A percentile compares a stretch with the other conserved stretches of the same genome.
These are phyloP conservation scores for Lasiosphaeria hispida DNA, from an alignment of 495 filamentous ascomycete genomes.

Conservation along the genomic window DNA sequence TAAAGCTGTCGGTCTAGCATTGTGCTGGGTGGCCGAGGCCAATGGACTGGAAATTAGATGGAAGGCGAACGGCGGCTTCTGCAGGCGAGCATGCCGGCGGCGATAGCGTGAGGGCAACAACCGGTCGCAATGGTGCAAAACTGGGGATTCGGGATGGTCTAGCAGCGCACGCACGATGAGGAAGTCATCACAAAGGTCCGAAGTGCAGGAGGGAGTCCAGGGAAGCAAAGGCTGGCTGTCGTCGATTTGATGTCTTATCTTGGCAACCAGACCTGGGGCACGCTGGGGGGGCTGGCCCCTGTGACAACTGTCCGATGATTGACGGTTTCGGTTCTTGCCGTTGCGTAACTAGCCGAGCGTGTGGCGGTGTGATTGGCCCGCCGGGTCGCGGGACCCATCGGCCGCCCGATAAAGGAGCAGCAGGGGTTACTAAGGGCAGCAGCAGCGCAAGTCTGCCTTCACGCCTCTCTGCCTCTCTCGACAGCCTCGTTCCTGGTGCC, in stretches of 20 bases:
- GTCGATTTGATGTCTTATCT: constrained; percentile 12
- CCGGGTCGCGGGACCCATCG: not conserved
- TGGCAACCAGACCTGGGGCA: not conserved
- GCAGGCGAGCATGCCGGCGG: constrained; percentile 11
- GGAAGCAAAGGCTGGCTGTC: not conserved
- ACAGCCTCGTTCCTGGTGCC: not conserved
- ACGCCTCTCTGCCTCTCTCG: not conserved
- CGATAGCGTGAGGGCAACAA: too few species aligned
- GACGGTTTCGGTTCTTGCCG: constrained; percentile 16
- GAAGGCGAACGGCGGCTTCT: not conserved
- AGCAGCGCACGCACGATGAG: not conserved
- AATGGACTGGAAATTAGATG: not conserved
- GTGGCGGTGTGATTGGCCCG: constrained; percentile 7
- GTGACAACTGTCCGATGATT: constrained; percentile 21
- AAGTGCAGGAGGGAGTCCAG: too few species aligned
- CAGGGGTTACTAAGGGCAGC: constrained; percentile 7
- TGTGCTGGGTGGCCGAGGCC: constrained; percentile 1
- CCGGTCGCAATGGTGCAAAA: too few species aligned
- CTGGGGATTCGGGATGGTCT: not conserved
- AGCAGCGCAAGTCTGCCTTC: too few species aligned
- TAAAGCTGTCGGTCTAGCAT: constrained; percentile 41
- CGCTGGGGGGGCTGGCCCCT: constrained; percentile 2
- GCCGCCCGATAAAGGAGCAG: constrained; percentile 18
- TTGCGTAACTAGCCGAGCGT: not conserved
- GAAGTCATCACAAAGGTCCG: not conserved